phyloP scores from a whole-genome alignment of 2,329 filamentous ascomycete genomes.

The Anthostomella pinea region DNA sequence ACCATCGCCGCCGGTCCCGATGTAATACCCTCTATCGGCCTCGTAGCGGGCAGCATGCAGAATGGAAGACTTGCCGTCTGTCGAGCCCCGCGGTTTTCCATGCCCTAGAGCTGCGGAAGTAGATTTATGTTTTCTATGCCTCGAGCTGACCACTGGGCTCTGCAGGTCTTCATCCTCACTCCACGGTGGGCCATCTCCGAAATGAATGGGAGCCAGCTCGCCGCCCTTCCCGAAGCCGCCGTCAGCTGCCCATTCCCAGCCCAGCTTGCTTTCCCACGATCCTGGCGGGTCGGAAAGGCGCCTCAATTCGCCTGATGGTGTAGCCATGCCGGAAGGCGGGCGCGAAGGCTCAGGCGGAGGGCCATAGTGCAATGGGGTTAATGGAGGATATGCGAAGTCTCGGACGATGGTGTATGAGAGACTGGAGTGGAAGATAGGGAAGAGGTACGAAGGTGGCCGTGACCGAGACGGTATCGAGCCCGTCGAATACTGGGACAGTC shows the following conservation, averaged over 20 bases:
- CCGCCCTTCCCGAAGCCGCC: slow-evolving; percentile 57
- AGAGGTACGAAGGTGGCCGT: slow-evolving; percentile 75
- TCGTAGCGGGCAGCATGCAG: slow-evolving; percentile 51
- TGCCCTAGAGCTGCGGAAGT: slow-evolving; percentile 48
- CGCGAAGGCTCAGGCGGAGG: slow-evolving; percentile 72
- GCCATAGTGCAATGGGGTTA: slow-evolving; percentile 89
- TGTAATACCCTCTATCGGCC: slow-evolving; percentile 63
- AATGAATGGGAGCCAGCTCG: slow-evolving; percentile 77
- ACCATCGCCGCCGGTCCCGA: slow-evolving; percentile 65
- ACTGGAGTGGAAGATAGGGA: slow-evolving; percentile 80
- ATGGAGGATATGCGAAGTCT: slow-evolving; percentile 87
- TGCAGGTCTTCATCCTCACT: slow-evolving; percentile 95
- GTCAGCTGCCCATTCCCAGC: slow-evolving; percentile 56
- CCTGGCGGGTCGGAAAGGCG: slow-evolving; percentile 80
- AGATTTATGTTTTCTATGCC: slow-evolving; percentile 84
- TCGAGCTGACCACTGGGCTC: slow-evolving; percentile 81
- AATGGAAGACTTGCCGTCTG: slow-evolving; percentile 37
- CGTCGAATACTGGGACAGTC: slow-evolving; percentile 80
- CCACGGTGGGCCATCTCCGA: slow-evolving; percentile 86
- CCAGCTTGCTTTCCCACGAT: slow-evolving; percentile 68
- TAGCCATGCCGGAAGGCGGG: slow-evolving; percentile 76
- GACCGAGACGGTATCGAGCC: slow-evolving; percentile 68
- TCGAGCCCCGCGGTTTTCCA: slow-evolving; percentile 46
- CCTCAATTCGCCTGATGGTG: slow-evolving; percentile 75
- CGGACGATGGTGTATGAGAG: slow-evolving; percentile 86